phyloP scores from a whole-genome alignment of 768 basidiomycete species.

The Suillus bovinus region DNA sequence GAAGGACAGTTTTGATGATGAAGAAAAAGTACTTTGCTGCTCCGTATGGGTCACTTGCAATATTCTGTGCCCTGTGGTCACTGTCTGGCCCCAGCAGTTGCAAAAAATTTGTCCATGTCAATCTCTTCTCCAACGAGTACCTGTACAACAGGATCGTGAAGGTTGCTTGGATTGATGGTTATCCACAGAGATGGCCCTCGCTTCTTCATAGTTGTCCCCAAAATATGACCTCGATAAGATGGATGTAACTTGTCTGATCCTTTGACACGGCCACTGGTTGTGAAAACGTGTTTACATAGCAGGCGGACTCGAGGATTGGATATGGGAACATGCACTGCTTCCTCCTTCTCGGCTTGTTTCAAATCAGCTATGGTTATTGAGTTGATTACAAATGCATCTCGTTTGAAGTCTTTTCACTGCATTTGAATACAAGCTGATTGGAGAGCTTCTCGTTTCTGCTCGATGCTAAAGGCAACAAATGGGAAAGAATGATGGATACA shows the following conservation, averaged over 20 bases:
- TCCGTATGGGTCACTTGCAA: slow-evolving; percentile 42
- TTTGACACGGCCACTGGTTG: slow-evolving; percentile 22
- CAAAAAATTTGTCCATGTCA: slow-evolving; percentile 40
- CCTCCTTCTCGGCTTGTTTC: slow-evolving; percentile 36
- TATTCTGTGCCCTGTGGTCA: slow-evolving; percentile 22
- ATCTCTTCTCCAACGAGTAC: slow-evolving; percentile 45
- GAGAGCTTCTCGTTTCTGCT: slow-evolving; percentile 28
- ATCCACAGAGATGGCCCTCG: slow-evolving; percentile 34
- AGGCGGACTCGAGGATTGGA: slow-evolving; percentile 28
- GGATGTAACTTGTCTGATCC: slow-evolving; percentile 36
- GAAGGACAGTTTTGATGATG: slow-evolving; percentile 32
- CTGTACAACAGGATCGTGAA: slow-evolving; percentile 29
- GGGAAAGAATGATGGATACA: slow-evolving; percentile 30
- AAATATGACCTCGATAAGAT: slow-evolving; percentile 2
- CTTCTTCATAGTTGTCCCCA: background rate
- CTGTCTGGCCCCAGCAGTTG: slow-evolving; percentile 26
- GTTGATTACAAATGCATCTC: slow-evolving; percentile 20
- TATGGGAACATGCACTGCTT: slow-evolving; percentile 20
- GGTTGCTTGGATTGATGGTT: slow-evolving; percentile 40
- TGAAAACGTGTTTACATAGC: slow-evolving; percentile 27
- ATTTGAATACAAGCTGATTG: slow-evolving; percentile 37
- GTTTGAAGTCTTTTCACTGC: slow-evolving; percentile 21
- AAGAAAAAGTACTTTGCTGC: slow-evolving; percentile 43
- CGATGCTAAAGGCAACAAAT: slow-evolving; percentile 33
- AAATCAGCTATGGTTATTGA: slow-evolving; percentile 33